These are phyloP conservation scores for Coniochaeta hoffmannii DNA, from an alignment of 2,329 filamentous ascomycete species.

Conservation along the genomic window DNA sequence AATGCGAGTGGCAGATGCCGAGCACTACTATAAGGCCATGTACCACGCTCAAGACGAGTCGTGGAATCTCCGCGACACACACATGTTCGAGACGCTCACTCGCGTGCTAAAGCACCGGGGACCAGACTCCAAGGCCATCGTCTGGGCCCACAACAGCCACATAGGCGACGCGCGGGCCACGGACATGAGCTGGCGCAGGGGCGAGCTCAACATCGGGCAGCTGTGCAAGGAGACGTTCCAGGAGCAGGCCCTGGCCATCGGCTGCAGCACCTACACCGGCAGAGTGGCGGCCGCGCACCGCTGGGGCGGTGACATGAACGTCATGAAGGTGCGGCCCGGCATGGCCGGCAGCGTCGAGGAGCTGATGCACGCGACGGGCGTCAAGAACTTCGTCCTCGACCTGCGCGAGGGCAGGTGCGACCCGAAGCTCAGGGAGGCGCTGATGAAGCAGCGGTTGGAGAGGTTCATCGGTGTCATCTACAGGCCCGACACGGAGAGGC, in stretches of 20 bases:
- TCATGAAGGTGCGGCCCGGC: slow-evolving; percentile 39
- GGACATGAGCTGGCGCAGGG: slow-evolving; percentile 34
- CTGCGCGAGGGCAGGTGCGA: slow-evolving; percentile 28
- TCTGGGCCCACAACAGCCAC: slow-evolving; percentile 48
- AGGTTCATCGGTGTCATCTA: slow-evolving; percentile 48
- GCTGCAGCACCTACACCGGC: slow-evolving; percentile 40
- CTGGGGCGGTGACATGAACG: slow-evolving; percentile 42
- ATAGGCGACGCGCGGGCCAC: slow-evolving; percentile 45
- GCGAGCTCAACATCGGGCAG: slow-evolving; percentile 45
- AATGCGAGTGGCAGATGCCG: slow-evolving; percentile 26
- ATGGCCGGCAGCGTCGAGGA: slow-evolving; percentile 40
- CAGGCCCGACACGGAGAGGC: slow-evolving; percentile 36
- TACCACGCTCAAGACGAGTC: slow-evolving; percentile 38
- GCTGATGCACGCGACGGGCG: slow-evolving; percentile 35
- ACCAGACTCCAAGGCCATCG: slow-evolving; percentile 33
- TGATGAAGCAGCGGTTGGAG: slow-evolving; percentile 33
- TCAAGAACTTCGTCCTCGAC: slow-evolving; percentile 37
- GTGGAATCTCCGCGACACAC: slow-evolving; percentile 43
- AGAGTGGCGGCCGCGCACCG: slow-evolving; percentile 43
- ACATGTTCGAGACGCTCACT: slow-evolving; percentile 41
- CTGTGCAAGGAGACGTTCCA: slow-evolving; percentile 38
- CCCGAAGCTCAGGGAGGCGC: slow-evolving; percentile 23
- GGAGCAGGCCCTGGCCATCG: slow-evolving; percentile 17
- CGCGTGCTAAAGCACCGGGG: slow-evolving; percentile 33
- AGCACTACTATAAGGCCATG: slow-evolving; percentile 45